Percentiles rank a stretch among this genome's conserved stretches.
phyloP scores from a whole-genome alignment of 176 grass and related monocot species.

The Hyparrhenia diplandra region DNA sequence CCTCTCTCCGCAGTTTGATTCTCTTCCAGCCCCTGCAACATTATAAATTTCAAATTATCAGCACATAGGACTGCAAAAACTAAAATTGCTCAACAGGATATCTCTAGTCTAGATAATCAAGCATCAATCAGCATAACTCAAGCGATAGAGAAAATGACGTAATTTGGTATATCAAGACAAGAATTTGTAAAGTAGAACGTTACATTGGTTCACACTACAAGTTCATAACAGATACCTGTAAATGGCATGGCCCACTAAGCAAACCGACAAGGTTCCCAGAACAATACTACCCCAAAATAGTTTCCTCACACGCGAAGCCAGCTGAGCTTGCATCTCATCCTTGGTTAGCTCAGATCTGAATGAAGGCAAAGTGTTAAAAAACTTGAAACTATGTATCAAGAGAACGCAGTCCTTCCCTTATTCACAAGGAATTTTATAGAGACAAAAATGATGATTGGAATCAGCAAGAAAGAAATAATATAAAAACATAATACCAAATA shows the following conservation, averaged over 20 bases:
- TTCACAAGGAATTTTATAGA: background rate
- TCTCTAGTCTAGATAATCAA: slow-evolving; percentile 11
- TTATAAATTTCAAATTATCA: slow-evolving; percentile 20
- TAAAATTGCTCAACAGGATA: background rate
- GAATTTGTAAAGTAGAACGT: background rate
- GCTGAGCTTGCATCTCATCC: slow-evolving; percentile 69
- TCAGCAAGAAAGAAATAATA: slow-evolving; percentile 1
- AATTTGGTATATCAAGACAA: background rate
- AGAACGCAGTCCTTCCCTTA: slow-evolving; percentile 11
- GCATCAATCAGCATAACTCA: background rate
- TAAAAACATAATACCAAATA: slow-evolving; percentile 1
- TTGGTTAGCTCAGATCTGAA: slow-evolving; percentile 84
- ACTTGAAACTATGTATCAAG: background rate
- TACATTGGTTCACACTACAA: background rate
- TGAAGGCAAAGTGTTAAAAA: slow-evolving; percentile 26
- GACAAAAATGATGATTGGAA: background rate
- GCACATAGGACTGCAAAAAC: background rate
- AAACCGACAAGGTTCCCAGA: slow-evolving; percentile 68
- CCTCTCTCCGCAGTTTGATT: slow-evolving; percentile 52
- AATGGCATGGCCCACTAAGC: slow-evolving; percentile 68
- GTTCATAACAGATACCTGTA: slow-evolving; percentile 51
- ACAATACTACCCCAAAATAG: slow-evolving; percentile 79
- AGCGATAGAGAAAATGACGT: background rate
- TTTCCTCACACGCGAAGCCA: slow-evolving; percentile 38
- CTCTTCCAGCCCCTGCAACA: slow-evolving; percentile 60